Base-by-base conservation (phyloP, 495 filamentous ascomycete species). In the Stereocaulon alpinum region DNA sequence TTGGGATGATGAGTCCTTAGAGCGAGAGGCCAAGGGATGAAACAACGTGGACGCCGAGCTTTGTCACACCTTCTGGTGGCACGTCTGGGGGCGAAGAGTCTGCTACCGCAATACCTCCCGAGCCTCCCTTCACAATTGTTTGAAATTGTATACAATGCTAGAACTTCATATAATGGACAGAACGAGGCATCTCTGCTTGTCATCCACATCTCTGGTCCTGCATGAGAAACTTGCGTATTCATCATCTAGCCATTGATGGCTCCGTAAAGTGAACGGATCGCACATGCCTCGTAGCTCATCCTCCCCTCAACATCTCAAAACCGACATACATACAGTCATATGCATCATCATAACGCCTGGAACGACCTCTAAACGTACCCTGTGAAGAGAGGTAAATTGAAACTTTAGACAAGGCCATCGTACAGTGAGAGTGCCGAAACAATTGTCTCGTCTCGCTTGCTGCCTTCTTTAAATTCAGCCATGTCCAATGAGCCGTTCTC, bases 391-490 rank as follows among this genome's bases (percentile, higher is more conserved):
- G 1, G 3, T n/a, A 4, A 7, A 9, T 43, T 27, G 20, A 2
- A n/a, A 29, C 11, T 47, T 61, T 43, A 96, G 68, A 97, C 93
- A 62, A 97, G 74, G 17, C 93, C 93, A 72, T 98, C 93, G 67
- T 98, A 98, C 59, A 98, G 79, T 54, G 91, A 96, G 65, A 98
- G 77, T 14, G 94, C 93, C 49, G 89, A 96, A 42, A 98, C 93
- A 69, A 98, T 98, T n/a, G 94, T 98, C 73, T 95, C 92, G 71
- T 98, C 93, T 42, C 91, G 88, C 77, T 96, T 94, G 74, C 89
- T 95, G 67, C 94, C 93, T 73, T 97, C 93, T 73, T 96, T 97
- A 79, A 98, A 98, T 72, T 98, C 93, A 53, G 91, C 84, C 80
- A 96, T 88, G 72, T 93, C 86, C 55, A 95, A 75, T 69, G 85